phyloP scores from a whole-genome alignment of 108 stramenopile species.

The Bacterosira constricta region DNA sequence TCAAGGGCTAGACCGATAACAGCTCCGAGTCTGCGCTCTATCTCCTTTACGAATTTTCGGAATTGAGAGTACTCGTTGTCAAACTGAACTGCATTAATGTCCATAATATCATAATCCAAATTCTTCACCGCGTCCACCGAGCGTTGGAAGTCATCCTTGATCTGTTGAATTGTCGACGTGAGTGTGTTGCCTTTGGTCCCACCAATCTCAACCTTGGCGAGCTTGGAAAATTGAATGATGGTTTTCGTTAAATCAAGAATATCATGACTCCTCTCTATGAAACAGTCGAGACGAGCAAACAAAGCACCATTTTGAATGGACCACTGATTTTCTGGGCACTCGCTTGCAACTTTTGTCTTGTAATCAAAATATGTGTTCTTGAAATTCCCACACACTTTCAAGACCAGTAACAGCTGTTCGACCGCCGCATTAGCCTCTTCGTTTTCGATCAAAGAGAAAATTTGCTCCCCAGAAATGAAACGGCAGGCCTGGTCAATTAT shows the following conservation, averaged over 20 bases:
- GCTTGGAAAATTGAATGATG: slow-evolving; percentile 87
- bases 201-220: slow-evolving; percentile 87
- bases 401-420: slow-evolving; percentile 54
- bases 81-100: slow-evolving; percentile 81
- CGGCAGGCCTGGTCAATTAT: slow-evolving; percentile 82
- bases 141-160: slow-evolving; percentile 76
- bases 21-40: slow-evolving; percentile 86
- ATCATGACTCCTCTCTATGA: slow-evolving; percentile 90
- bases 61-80: slow-evolving; percentile 86
- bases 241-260: slow-evolving; percentile 88
- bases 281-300: slow-evolving; percentile 88
- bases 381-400: slow-evolving; percentile 83
- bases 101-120: slow-evolving; percentile 90
- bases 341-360: slow-evolving; percentile 77
- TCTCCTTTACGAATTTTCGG: slow-evolving; percentile 81
- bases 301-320: slow-evolving; percentile 90
- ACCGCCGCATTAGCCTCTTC: slow-evolving; percentile 82
- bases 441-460: slow-evolving; percentile 82
- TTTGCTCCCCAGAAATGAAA: slow-evolving; percentile 84
- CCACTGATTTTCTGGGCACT: slow-evolving; percentile 83
- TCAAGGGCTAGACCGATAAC: slow-evolving; percentile 89
- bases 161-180: slow-evolving; percentile 82
- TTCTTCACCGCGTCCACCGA: slow-evolving; percentile 77
- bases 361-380: slow-evolving; percentile 84
- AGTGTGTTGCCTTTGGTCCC: slow-evolving; percentile 89